phyloP scores from a whole-genome alignment of 768 basidiomycete genomes.

The Daedalea quercina region DNA sequence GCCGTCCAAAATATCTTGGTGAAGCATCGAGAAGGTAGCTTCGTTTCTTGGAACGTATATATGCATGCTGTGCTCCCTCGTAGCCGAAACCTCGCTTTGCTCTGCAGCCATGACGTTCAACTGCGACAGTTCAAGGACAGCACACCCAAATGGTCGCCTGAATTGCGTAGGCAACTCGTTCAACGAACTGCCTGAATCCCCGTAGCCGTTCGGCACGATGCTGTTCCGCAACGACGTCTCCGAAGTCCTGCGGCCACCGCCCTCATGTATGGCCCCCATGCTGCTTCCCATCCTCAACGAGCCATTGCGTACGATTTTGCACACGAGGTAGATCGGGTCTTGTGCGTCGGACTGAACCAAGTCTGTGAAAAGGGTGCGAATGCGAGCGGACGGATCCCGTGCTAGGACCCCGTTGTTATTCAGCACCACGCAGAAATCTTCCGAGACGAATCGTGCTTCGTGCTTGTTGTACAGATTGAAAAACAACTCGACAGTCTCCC shows the following conservation, averaged over 20 bases:
- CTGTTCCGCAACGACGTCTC: conserved; percentile 38
- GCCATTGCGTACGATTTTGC: conserved; percentile 85
- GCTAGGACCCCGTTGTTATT: conserved; percentile 88
- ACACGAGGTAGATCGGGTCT: conserved; percentile 84
- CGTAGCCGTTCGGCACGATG: conserved; percentile 3
- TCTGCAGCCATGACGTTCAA: conserved; percentile 63
- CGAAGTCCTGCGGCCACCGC: conserved; percentile 45
- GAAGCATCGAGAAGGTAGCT: conserved; percentile 83
- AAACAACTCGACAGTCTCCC: conserved; percentile 89
- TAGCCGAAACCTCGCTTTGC: conserved; percentile 51
- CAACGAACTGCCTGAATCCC: conserved; percentile 3
- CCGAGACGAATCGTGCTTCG: conserved; percentile 82
- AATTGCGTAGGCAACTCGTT: conserved; percentile 42
- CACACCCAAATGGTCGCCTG: conserved; percentile 93
- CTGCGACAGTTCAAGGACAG: conserved; percentile 80
- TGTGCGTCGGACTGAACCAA: conserved; percentile 82
- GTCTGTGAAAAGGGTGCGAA: conserved; percentile 87
- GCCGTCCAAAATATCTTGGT: conserved; percentile 87
- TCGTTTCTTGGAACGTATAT: conserved; percentile 84
- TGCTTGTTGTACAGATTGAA: conserved; percentile 89
- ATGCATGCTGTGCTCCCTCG: conserved; percentile 78
- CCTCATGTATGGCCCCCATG: conserved; percentile 39
- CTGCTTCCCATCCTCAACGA: conserved; percentile 66
- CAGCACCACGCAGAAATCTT: conserved; percentile 85
- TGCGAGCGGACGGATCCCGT: conserved; percentile 67